Conservation (phyloP, 2,329 filamentous ascomycete species). For the Amphichorda felina region DNA sequence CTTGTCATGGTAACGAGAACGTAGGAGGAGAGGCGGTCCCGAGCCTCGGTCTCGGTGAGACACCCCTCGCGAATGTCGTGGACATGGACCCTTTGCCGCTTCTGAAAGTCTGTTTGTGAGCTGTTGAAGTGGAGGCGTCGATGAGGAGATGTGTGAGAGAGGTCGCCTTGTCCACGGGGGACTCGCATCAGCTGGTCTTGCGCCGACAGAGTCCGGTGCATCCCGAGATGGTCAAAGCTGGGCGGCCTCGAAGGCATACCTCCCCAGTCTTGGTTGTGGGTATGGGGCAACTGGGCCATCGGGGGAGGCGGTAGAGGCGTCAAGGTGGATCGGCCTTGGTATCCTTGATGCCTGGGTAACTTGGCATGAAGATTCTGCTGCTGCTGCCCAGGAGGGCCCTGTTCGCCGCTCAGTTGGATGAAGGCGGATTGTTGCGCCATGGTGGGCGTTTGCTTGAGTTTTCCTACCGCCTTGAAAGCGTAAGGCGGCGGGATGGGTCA, state of each 20-base stretch:
- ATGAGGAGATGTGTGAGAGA: background rate
- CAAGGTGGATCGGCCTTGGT: no score
- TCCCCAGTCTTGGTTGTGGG: background rate
- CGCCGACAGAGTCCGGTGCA: background rate
- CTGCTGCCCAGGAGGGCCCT: no score
- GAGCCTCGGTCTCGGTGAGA: conserved; percentile 24
- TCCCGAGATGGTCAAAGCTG: background rate
- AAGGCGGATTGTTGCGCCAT: no score
- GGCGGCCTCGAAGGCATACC: background rate
- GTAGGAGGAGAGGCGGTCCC: conserved; percentile 25
- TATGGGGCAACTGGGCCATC: conserved; percentile 2
- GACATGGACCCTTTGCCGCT: conserved; percentile 7
- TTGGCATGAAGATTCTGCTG: no score
- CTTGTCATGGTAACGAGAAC: conserved; percentile 29
- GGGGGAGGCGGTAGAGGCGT: conserved; percentile 1
- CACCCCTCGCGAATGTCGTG: conserved; percentile 24
- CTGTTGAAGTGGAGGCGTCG: background rate
- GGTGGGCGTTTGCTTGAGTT: no score
- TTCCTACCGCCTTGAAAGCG: no score
- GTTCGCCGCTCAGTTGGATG: no score
- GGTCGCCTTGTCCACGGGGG: background rate
- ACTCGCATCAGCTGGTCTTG: background rate
- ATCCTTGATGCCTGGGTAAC: no score
- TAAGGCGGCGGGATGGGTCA: no score
- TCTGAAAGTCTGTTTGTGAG: background rate